These are phyloP conservation scores for Pyricularia grisea DNA, from an alignment of 2,329 filamentous ascomycete species.

Conservation along the genomic window DNA sequence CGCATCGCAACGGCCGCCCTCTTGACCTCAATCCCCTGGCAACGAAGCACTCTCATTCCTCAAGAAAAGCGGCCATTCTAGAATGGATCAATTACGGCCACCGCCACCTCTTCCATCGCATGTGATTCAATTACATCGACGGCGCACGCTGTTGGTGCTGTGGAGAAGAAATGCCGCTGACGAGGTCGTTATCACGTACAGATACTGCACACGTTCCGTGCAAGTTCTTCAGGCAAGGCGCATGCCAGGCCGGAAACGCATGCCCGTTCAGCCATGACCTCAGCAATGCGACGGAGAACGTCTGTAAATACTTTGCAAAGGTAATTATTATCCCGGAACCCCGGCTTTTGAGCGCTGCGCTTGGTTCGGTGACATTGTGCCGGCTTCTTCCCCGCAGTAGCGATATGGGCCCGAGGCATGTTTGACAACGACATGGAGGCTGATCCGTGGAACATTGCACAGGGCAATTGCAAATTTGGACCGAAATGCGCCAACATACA, in stretches of 20 bases:
- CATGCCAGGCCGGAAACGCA: constrained; percentile 90
- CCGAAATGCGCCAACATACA: constrained; percentile 96
- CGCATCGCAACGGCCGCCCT: neutral
- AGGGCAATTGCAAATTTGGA: constrained; percentile 99
- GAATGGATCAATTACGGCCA: neutral
- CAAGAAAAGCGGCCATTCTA: neutral
- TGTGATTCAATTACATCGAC: neutral
- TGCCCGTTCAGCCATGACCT: constrained; percentile 96
- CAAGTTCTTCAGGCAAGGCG: constrained; percentile 97
- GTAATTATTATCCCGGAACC: constrained; percentile 30
- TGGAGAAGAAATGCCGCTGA: constrained; percentile 8
- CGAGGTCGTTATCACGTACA: constrained; percentile 25
- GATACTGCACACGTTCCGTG: constrained; percentile 96
- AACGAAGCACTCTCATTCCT: neutral
- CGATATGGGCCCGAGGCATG: neutral
- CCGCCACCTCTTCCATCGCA: neutral
- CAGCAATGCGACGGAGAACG: constrained; percentile 71
- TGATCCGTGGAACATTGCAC: constrained; percentile 16
- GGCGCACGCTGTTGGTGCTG: neutral
- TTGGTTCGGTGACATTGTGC: neutral
- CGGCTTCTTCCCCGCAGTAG: neutral
- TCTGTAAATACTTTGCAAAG: constrained; percentile 99
- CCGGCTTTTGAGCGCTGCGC: neutral
- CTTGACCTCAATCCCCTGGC: neutral
- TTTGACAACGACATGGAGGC: constrained; percentile 5